Percentiles rank a stretch among this genome's conserved stretches.
Evolutionary conservation across 768 basidiomycete species (phyloP).

Genomic region (Cystofilobasidium ferigula): DNA sequence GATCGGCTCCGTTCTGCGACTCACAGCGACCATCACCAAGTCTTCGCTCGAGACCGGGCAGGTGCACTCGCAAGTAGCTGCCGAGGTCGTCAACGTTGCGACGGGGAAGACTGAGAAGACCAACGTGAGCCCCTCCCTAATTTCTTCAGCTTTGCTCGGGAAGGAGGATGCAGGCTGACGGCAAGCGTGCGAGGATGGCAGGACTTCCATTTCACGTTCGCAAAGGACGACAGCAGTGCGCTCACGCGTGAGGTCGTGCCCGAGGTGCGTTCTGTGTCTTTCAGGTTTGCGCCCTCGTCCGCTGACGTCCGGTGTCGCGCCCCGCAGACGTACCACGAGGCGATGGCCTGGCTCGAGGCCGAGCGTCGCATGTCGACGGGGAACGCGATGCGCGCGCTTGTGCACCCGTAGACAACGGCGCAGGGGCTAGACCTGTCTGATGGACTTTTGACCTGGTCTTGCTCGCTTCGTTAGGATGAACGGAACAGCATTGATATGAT

Average conservation of each 20-base stretch:
- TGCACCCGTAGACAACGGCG: not conserved
- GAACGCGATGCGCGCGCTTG: conserved; percentile 46
- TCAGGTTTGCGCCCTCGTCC: not conserved
- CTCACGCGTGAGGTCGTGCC: conserved; percentile 7
- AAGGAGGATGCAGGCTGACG: no score
- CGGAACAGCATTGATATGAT: no score
- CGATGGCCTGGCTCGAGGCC: conserved; percentile 76
- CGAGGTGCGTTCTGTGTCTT: not conserved
- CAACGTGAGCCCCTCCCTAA: not conserved
- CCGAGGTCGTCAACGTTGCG: conserved; percentile 44
- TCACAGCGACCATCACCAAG: conserved; percentile 60
- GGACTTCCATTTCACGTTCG: conserved; percentile 24
- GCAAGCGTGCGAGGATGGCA: not conserved
- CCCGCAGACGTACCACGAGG: conserved; percentile 47
- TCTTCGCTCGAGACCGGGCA: conserved; percentile 36
- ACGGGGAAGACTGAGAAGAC: conserved; percentile 48
- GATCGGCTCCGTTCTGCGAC: conserved; percentile 66
- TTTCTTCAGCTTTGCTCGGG: not conserved
- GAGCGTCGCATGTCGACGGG: conserved; percentile 60
- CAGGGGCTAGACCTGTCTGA: no score
- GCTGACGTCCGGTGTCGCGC: no score
- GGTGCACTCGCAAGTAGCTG: conserved; percentile 36
- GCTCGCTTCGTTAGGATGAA: no score
- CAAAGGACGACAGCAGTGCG: not conserved
- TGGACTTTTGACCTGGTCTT: no score